Base-by-base conservation (phyloP, 768 basidiomycete genomes). In the Psilocybe sp. region DNA sequence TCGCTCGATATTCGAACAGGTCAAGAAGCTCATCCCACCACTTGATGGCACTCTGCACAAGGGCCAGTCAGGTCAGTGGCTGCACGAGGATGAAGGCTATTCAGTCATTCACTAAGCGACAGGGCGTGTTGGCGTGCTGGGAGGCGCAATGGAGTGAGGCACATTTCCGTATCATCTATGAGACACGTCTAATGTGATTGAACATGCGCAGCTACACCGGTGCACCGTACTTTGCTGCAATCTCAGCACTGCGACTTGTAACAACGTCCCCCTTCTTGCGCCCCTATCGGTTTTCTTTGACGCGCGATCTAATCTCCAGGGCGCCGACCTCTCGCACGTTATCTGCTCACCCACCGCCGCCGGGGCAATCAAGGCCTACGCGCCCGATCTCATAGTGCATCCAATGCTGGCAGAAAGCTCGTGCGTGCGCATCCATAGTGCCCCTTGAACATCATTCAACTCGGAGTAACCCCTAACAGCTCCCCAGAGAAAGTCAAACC, bases 301-400 rank as follows among this genome's bases (percentile, higher is more conserved):
- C 44, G 33, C 40, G 50, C 36, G 34, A 35, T 45, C 40, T 42
- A 46, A 40, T 19, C 34, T 41, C 16, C 15, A 91, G 90, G 95
- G 95, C 32, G 91, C 87, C 43, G 96, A 98, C 67, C 76, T 98
- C 16, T 94, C 95, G 18, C 97, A 98, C 76, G 92, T 98, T 51
- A 96, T 98, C 48, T 99, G 97, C 70, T 87, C 95, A 5, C 96
- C 96, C 0, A 84, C 82, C 0, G 96, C 97, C 5, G 92, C 93
- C 20, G 78, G 78, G 4, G 88, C 93, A 40, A 99, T 99, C 76
- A 99, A 99, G 71, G 87, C 90, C 0, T 99, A 98, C 66, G 95
- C 92, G 3, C 94, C 94, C 1, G 95, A 99, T 68, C 71, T 99
- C 39, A 99, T 99, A 61, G 97, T 99, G 0, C 96, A 99, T 61